A percentile compares a stretch with the other conserved stretches of the same genome.
These are phyloP conservation scores for Pythium rishiriense DNA, from an alignment of 352 stramenopile genomes.

Conservation along the genomic window DNA sequence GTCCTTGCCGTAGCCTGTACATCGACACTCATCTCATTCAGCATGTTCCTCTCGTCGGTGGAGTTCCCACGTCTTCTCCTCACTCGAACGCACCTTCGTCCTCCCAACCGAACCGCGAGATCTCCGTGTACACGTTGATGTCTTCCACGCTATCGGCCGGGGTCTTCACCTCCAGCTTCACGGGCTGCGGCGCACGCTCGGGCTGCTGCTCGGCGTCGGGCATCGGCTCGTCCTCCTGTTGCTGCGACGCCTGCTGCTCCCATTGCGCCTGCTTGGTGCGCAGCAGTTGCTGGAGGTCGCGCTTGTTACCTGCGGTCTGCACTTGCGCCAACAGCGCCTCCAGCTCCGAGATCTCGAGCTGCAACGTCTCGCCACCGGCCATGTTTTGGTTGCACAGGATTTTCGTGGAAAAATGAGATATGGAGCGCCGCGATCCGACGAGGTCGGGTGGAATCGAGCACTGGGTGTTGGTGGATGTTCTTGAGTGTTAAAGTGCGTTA, in stretches of 20 bases:
- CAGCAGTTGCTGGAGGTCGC: slow-evolving; percentile 65
- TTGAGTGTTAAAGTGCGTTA: slow-evolving; percentile 2
- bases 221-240: slow-evolving; percentile 31
- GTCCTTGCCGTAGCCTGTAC: slow-evolving; percentile 74
- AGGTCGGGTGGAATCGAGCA: not conserved
- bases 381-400: slow-evolving; percentile 17
- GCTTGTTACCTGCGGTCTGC: slow-evolving; percentile 57
- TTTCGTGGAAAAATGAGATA: slow-evolving; percentile 2
- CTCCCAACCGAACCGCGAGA: slow-evolving; percentile 86
- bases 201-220: slow-evolving; percentile 24
- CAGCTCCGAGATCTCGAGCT: slow-evolving; percentile 67
- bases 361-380: slow-evolving; percentile 34
- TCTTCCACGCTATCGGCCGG: slow-evolving; percentile 32
- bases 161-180: slow-evolving; percentile 31
- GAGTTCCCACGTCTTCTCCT: not conserved
- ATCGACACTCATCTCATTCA: not conserved
- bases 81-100: slow-evolving; percentile 51
- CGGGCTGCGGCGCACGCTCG: slow-evolving; percentile 18
- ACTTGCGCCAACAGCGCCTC: slow-evolving; percentile 53
- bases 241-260: slow-evolving; percentile 22
- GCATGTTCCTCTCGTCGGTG: too few relatives aligned
- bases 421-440: not conserved
- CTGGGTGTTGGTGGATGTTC: slow-evolving; percentile 12
- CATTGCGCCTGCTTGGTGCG: slow-evolving; percentile 58
- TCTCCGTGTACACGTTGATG: slow-evolving; percentile 73